Percentiles rank a stretch among this genome's conserved stretches.
Conservation (phyloP, 2,329 filamentous ascomycete genomes). For the Periconia digitata region DNA sequence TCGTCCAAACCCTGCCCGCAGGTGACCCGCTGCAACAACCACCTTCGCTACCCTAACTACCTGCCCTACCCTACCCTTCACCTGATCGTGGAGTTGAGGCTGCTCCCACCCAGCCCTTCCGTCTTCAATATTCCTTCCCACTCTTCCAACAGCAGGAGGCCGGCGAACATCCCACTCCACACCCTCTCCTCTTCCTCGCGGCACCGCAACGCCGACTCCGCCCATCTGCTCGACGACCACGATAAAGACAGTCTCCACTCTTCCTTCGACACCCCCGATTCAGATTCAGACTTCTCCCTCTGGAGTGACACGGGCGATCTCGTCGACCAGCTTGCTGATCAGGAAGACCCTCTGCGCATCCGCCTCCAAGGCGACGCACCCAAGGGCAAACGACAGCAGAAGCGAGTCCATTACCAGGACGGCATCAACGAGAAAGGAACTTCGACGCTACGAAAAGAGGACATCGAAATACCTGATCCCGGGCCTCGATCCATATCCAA, state of each 20-base stretch:
- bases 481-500: slow-evolving; percentile 63
- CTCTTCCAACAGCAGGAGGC: slow-evolving; percentile 63
- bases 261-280: slow-evolving; percentile 58
- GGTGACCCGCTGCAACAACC: too few species aligned
- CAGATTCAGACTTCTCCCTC: slow-evolving; percentile 70
- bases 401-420: slow-evolving; percentile 70
- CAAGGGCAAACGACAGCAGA: slow-evolving; percentile 51
- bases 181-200: slow-evolving; percentile 59
- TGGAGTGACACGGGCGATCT: slow-evolving; percentile 97
- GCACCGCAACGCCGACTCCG: slow-evolving; percentile 42
- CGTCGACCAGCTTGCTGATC: slow-evolving; percentile 83
- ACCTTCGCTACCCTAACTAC: slow-evolving; percentile 28
- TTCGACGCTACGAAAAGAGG: slow-evolving; percentile 61
- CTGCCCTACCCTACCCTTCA: slow-evolving; percentile 24
- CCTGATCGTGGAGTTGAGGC: slow-evolving; percentile 36
- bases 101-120: slow-evolving; percentile 61
- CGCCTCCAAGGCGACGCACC: slow-evolving; percentile 63
- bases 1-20: slow-evolving; percentile 19
- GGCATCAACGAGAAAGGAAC: slow-evolving; percentile 45
- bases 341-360: slow-evolving; percentile 77
- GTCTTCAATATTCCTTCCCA: slow-evolving; percentile 80
- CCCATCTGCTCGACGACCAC: slow-evolving; percentile 47
- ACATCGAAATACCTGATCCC: slow-evolving; percentile 78
- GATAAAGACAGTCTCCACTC: slow-evolving; percentile 56
- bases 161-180: slow-evolving; percentile 86